Percentiles rank a stretch among this genome's conserved stretches.
Evolutionary conservation across 2,329 filamentous ascomycete species (phyloP).

Genomic region (Trichoderma koningii): DNA sequence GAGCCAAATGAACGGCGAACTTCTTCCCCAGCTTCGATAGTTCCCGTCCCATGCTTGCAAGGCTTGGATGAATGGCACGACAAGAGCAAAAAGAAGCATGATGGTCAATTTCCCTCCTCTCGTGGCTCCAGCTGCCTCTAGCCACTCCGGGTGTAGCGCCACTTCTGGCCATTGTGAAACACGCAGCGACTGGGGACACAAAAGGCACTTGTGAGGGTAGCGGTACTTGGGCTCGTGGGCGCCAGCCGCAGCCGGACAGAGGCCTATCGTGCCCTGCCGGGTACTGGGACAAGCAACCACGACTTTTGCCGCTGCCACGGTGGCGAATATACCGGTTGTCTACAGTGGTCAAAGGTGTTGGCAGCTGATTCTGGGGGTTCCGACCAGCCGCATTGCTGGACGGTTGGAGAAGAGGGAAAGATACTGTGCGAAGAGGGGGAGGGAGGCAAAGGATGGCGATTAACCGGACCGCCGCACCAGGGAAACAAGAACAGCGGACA

Average conservation of each 20-base stretch:
- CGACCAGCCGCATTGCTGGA: neutral
- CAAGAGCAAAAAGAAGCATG: neutral
- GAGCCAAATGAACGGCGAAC: neutral
- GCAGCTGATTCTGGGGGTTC: neutral
- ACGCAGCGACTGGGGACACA: conserved; percentile 24
- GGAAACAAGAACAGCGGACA: neutral
- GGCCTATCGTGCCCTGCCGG: neutral
- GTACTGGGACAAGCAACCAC: neutral
- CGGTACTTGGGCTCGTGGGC: conserved; percentile 5
- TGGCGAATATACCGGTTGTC: conserved; percentile 6
- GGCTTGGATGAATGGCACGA: too few species aligned
- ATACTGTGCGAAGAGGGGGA: neutral
- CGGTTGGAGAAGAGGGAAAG: too few species aligned
- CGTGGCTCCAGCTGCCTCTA: conserved; percentile 20
- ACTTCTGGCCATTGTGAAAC: conserved; percentile 37
- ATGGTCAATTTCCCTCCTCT: conserved; percentile 10
- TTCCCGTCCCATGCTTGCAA: too few species aligned
- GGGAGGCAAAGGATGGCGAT: neutral
- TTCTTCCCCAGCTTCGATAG: neutral
- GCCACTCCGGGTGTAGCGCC: conserved; percentile 30
- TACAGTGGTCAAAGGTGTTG: neutral
- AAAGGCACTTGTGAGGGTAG: neutral
- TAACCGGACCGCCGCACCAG: neutral
- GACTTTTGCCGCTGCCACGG: conserved; percentile 5
- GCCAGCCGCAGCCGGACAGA: conserved; percentile 2